Base-by-base conservation (phyloP, 306 rosid species). In the Vachellia collinsii region DNA sequence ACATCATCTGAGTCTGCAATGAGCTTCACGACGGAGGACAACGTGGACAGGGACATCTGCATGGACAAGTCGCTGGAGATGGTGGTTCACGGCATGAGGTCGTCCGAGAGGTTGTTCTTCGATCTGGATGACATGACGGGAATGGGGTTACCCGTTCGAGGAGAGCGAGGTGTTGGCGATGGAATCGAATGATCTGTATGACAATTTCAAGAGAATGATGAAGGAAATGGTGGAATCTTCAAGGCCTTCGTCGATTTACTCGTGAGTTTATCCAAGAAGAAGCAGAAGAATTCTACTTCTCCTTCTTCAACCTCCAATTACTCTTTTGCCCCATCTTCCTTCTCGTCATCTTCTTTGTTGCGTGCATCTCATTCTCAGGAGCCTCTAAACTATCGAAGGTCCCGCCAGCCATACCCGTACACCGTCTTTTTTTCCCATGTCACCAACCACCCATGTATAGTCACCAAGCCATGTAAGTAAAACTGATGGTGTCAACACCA, bases 161-260 rank as follows among this genome's bases (percentile, higher is more conserved):
- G 94, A 90, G 65, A 91, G 96, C 73, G 89, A 89, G 47, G 87
- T 86, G 6, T 7, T 92, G 34, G 92, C 91, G 2, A 79, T 94
- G 93, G 96, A 94, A 7, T 94, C 98, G 3, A 85, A 86, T 4
- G 90, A 94, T 77, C 96, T 92, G n/a, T 88, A 86, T 53, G 56
- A 71, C 4, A 97, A 94, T 70, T 92, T 94, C 20, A 82, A 83
- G 72, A 88, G 80, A 76, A 92, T 97, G 19, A 94, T 94, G 98
- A 93, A 87, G 87, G 97, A 94, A 75, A 91, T 94, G 96, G 96
- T 94, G 70, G 97, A 92, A 66, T 82, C 2, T 84, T 94, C 0
- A 89, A 88, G 25, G 97, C 98, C 29, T 94, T 94, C 63, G 91
- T 94, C 6, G 98, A 94, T 87, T 85, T 94, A 48, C 77, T 92